A percentile compares a stretch with the other conserved stretches of the same genome.
Conservation (phyloP, 805 yeast species). For the Myxozyma geophila region DNA sequence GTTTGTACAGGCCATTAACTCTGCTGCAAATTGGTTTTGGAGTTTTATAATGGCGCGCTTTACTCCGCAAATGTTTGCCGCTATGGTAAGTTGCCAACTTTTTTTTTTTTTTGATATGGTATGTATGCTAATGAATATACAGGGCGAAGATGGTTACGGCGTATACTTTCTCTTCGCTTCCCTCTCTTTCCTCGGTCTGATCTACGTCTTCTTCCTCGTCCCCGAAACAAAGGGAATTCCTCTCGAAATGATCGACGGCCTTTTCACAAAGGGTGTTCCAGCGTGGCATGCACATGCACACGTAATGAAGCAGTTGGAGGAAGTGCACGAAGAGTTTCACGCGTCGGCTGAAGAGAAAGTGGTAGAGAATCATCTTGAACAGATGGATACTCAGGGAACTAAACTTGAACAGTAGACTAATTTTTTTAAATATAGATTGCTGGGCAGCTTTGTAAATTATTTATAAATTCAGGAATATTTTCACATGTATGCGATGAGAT, state of each 20-base stretch:
- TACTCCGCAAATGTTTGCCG: constrained; percentile 29
- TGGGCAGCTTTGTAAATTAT: too few relatives aligned
- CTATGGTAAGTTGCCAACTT: constrained; percentile 10
- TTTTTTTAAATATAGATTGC: too few relatives aligned
- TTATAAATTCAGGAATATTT: too few relatives aligned
- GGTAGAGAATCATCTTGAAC: constrained; percentile 15
- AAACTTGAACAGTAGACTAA: not conserved
- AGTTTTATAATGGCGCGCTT: constrained; percentile 29
- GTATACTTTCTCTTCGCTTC: constrained; percentile 27
- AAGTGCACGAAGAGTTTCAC: constrained; percentile 14
- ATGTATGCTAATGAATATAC: not conserved
- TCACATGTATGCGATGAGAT: too few relatives aligned
- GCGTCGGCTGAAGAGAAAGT: constrained; percentile 19
- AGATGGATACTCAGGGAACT: not conserved
- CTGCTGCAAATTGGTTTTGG: constrained; percentile 32
- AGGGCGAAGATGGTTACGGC: constrained; percentile 23
- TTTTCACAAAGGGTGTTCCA: constrained; percentile 48
- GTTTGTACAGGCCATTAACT: constrained; percentile 24
- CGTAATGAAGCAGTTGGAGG: constrained; percentile 15
- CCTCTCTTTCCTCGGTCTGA: constrained; percentile 59
- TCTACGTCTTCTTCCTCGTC: constrained; percentile 56
- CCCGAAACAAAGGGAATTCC: constrained; percentile 76
- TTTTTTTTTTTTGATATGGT: not conserved
- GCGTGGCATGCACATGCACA: constrained; percentile 26
- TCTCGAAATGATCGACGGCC: constrained; percentile 75